A percentile compares a stretch with the other conserved stretches of the same genome.
Evolutionary conservation across 2,329 filamentous ascomycete genomes (phyloP).

Genomic region (Lecanicillium sp.): DNA sequence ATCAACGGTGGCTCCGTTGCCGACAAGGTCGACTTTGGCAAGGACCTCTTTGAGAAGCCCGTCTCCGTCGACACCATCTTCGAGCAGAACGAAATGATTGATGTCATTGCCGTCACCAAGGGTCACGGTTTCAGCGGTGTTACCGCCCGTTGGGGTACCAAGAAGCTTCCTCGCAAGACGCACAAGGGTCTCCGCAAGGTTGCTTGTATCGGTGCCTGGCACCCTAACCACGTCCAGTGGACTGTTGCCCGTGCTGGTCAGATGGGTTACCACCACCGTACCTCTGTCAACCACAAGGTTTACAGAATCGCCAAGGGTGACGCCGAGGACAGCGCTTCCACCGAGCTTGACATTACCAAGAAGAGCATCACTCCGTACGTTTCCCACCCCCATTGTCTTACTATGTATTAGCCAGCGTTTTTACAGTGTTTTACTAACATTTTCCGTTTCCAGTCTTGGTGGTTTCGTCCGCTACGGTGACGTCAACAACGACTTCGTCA

Average conservation of each 20-base stretch:
- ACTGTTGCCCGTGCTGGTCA: conserved; percentile 99
- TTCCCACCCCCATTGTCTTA: conserved; percentile 4
- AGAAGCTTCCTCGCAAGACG: conserved; percentile 99
- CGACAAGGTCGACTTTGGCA: conserved; percentile 95
- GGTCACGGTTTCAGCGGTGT: conserved; percentile 98
- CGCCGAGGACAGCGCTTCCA: conserved; percentile 87
- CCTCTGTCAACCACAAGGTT: conserved; percentile 99
- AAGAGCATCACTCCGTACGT: conserved; percentile 99
- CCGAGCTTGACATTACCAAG: conserved; percentile 95
- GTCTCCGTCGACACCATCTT: conserved; percentile 90
- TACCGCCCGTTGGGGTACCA: conserved; percentile 97
- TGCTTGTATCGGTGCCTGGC: conserved; percentile 99
- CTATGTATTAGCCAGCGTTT: too few species aligned
- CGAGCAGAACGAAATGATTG: conserved; percentile 99
- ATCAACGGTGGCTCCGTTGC: conserved; percentile 93
- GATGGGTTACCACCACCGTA: conserved; percentile 99
- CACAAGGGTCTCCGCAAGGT: conserved; percentile 99
- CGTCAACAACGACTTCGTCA: conserved; percentile 97
- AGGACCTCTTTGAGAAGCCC: conserved; percentile 98
- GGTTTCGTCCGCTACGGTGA: conserved; percentile 99
- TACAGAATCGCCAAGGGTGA: conserved; percentile 95
- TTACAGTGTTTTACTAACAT: background rate
- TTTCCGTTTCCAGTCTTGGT: conserved; percentile 62
- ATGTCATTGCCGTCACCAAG: conserved; percentile 99
- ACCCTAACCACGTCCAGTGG: conserved; percentile 99